phyloP scores from a whole-genome alignment of 73 alveolate species.

The Tetrahymena thermophila region DNA sequence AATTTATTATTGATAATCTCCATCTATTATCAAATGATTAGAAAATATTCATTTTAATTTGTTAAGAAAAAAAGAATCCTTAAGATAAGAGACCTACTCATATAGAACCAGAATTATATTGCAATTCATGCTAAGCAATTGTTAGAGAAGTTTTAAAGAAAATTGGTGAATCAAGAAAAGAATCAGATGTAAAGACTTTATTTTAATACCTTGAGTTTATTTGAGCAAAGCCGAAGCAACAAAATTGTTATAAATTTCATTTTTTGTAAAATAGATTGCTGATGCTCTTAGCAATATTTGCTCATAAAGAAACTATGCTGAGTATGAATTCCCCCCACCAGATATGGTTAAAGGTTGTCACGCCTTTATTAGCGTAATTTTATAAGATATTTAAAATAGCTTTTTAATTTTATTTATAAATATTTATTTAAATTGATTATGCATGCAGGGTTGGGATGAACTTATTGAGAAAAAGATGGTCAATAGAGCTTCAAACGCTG shows the following conservation, averaged over 20 bases:
- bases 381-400: background rate
- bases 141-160: constrained; percentile 26
- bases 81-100: constrained; percentile 30
- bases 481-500: background rate
- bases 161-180: constrained; percentile 22
- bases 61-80: constrained; percentile 1
- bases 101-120: constrained; percentile 32
- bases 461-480: background rate
- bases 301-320: constrained; percentile 6
- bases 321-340: constrained; percentile 40
- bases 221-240: background rate
- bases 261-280: background rate
- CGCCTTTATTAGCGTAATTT: background rate
- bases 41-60: background rate
- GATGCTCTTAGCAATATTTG: constrained; percentile 26
- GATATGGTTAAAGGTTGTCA: constrained; percentile 6
- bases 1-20: background rate
- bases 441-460: background rate
- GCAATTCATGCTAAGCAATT: constrained; percentile 34
- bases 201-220: background rate
- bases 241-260: background rate
- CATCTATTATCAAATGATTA: background rate
- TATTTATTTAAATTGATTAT: too few species aligned
- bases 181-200: constrained; percentile 11
- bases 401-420: too few species aligned